Evolutionary conservation across 148 eudicot genomes (phyloP).

Genomic region (Silene latifolia): DNA sequence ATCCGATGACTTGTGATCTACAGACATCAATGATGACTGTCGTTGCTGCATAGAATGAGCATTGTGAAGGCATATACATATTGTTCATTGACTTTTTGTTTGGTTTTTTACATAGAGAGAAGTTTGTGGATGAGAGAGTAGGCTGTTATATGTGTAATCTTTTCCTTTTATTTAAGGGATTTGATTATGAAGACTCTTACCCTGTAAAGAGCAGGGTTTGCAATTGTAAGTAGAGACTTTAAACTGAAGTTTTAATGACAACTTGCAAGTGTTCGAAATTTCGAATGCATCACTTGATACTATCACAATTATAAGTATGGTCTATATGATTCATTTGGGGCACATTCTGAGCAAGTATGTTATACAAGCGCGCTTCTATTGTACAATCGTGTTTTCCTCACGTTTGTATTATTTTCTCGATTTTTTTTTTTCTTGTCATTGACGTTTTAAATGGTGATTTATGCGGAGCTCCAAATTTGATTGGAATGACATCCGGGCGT

Average conservation of each 20-base stretch:
- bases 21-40: slow-evolving; percentile 17
- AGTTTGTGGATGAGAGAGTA: neutral
- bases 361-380: neutral
- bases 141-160: neutral
- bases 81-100: neutral
- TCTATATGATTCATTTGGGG: too few species aligned
- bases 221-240: neutral
- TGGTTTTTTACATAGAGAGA: neutral
- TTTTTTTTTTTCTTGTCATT: too few species aligned
- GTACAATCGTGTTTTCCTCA: neutral
- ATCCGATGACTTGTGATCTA: slow-evolving; percentile 14
- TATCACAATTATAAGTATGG: too few species aligned
- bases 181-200: neutral
- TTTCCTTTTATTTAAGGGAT: neutral
- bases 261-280: neutral
- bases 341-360: too few species aligned
- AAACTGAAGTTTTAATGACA: neutral
- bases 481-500: neutral
- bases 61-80: neutral
- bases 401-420: too few species aligned
- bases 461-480: neutral
- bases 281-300: neutral
- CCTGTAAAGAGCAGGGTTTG: neutral
- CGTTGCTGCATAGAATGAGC: slow-evolving; percentile 24
- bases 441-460: neutral